These are phyloP conservation scores for Moesziomyces aphidis DNA, from an alignment of 1,284 basidiomycete genomes.

Conservation along the genomic window DNA sequence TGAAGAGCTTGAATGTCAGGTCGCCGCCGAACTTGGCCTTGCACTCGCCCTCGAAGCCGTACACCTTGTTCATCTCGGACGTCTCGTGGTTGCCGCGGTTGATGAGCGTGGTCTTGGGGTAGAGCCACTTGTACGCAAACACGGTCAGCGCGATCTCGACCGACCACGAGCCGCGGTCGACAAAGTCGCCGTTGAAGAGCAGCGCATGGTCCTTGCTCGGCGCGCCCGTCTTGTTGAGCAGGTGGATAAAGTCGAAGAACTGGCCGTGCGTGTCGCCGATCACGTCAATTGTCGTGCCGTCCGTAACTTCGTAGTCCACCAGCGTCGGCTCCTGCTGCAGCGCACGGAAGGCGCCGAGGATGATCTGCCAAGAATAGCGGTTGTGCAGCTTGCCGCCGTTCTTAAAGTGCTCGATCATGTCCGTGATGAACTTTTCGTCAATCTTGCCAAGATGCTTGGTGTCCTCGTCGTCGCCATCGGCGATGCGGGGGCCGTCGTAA, in stretches of 20 bases:
- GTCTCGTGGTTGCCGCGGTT: slow-evolving; percentile 96
- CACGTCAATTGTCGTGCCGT: slow-evolving; percentile 74
- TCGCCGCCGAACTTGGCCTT: slow-evolving; percentile 72
- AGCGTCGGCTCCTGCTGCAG: slow-evolving; percentile 84
- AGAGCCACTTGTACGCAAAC: slow-evolving; percentile 90
- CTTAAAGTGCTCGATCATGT: slow-evolving; percentile 93
- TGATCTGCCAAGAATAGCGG: slow-evolving; percentile 89
- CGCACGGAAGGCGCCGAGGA: slow-evolving; percentile 83
- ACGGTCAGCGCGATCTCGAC: slow-evolving; percentile 94
- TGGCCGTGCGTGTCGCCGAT: slow-evolving; percentile 64
- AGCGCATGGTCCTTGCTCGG: slow-evolving; percentile 62
- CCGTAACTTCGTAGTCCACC: slow-evolving; percentile 80
- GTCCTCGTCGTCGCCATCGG: slow-evolving; percentile 69
- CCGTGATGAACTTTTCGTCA: slow-evolving; percentile 78
- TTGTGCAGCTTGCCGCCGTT: slow-evolving; percentile 84
- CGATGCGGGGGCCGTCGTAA: slow-evolving; percentile 59
- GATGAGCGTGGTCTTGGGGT: slow-evolving; percentile 62
- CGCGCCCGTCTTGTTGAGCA: slow-evolving; percentile 83
- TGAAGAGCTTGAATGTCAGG: slow-evolving; percentile 65
- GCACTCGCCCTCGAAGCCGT: slow-evolving; percentile 93
- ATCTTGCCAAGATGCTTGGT: slow-evolving; percentile 71
- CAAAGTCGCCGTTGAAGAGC: slow-evolving; percentile 70
- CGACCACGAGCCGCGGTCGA: slow-evolving; percentile 96
- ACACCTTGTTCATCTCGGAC: slow-evolving; percentile 77
- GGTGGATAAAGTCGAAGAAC: slow-evolving; percentile 92